phyloP scores from a whole-genome alignment of 1,284 basidiomycete genomes.

The Laetiporus sulphureus region DNA sequence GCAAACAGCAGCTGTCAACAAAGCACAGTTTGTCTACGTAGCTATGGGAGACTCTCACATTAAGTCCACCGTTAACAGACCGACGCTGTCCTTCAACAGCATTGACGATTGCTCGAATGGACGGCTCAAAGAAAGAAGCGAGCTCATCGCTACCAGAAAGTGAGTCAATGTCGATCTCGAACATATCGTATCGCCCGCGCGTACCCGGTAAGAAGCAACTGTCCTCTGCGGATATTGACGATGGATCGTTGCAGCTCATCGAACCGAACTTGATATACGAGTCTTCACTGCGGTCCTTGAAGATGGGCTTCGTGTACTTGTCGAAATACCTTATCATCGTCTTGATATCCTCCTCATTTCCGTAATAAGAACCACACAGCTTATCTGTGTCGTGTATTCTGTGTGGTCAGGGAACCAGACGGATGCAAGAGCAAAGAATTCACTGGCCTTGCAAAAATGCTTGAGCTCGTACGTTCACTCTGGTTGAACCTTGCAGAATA shows the following conservation, averaged over 20 bases:
- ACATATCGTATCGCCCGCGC: constrained; percentile 3
- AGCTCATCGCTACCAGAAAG: constrained; percentile 24
- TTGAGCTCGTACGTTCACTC: constrained; percentile 23
- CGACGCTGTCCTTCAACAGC: constrained; percentile 27
- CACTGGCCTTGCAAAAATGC: constrained; percentile 24
- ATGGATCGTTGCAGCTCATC: constrained; percentile 28
- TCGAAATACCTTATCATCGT: constrained; percentile 35
- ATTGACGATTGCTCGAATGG: constrained; percentile 26
- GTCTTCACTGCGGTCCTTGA: constrained; percentile 27
- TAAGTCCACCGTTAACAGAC: no score
- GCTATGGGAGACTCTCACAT: no score
- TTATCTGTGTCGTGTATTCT: constrained; percentile 20
- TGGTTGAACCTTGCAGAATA: constrained; percentile 21
- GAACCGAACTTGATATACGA: constrained; percentile 37
- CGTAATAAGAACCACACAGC: constrained; percentile 28
- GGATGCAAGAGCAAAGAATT: no score
- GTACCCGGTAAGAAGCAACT: constrained; percentile 33
- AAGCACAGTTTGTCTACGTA: no score
- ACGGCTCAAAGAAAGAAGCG: constrained; percentile 34
- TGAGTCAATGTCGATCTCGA: no score
- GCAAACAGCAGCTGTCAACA: neutral
- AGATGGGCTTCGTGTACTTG: constrained; percentile 34
- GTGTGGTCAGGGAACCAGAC: no score
- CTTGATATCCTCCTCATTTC: constrained; percentile 26
- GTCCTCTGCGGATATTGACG: constrained; percentile 34